Conservation (phyloP, 2,329 filamentous ascomycete genomes). For the Aspergillus versicolor region DNA sequence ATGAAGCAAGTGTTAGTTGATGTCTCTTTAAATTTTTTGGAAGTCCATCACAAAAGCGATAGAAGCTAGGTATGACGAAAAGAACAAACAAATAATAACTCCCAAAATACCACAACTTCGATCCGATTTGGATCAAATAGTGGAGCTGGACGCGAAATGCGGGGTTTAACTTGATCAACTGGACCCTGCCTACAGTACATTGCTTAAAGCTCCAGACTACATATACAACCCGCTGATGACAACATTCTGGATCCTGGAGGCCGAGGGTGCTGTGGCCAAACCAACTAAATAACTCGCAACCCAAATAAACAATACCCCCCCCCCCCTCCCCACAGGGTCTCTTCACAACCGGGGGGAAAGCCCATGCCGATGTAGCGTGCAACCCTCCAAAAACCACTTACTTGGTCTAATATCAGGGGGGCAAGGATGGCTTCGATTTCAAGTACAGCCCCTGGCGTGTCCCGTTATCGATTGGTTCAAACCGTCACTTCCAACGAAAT, state of each 20-base stretch:
- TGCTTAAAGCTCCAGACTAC: too few relatives aligned
- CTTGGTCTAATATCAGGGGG: neutral
- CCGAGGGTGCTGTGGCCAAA: too few relatives aligned
- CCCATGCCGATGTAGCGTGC: too few relatives aligned
- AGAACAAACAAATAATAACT: neutral
- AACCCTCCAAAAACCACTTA: neutral
- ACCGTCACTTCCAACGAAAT: too few relatives aligned
- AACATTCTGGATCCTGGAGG: too few relatives aligned
- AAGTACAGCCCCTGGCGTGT: neutral
- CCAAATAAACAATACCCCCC: too few relatives aligned
- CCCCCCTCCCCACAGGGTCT: too few relatives aligned
- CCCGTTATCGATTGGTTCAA: neutral
- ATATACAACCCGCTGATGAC: too few relatives aligned
- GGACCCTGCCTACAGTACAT: too few relatives aligned
- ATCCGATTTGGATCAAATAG: neutral
- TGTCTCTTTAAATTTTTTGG: neutral
- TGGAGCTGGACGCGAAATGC: neutral
- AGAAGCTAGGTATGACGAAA: too few relatives aligned
- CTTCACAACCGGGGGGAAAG: too few relatives aligned
- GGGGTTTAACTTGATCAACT: neutral
- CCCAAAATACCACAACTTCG: neutral
- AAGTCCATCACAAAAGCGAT: neutral
- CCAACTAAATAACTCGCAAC: too few relatives aligned
- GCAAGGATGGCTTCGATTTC: neutral
- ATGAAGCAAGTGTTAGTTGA: neutral